phyloP scores from a whole-genome alignment of 768 basidiomycete genomes.

The Zangia roseola region DNA sequence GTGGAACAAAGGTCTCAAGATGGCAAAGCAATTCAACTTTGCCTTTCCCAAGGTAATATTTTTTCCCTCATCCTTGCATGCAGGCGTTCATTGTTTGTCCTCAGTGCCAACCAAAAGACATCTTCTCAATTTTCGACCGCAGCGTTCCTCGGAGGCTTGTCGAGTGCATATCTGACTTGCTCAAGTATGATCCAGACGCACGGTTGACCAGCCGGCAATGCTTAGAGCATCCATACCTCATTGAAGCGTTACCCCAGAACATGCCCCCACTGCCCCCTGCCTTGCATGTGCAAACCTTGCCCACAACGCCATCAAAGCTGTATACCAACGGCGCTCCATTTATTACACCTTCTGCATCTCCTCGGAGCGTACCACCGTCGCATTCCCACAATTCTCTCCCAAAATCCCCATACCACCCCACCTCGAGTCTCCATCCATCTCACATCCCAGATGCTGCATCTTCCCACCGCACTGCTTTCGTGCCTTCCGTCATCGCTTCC shows the following conservation, averaged over 20 bases:
- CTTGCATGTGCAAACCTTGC: constrained; percentile 41
- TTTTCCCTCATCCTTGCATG: neutral
- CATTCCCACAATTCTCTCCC: constrained; percentile 48
- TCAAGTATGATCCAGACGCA: constrained; percentile 87
- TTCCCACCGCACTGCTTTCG: constrained; percentile 55
- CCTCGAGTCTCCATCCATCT: constrained; percentile 37
- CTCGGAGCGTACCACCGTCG: constrained; percentile 46
- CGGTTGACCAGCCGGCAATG: constrained; percentile 87
- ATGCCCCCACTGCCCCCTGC: constrained; percentile 61
- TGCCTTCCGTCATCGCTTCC: constrained; percentile 38
- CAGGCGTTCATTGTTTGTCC: constrained; percentile 6
- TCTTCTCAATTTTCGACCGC: constrained; percentile 74
- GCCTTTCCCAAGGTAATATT: constrained; percentile 77
- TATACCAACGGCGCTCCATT: constrained; percentile 35
- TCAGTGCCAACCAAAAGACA: constrained; percentile 64
- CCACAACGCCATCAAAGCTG: constrained; percentile 37
- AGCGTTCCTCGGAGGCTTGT: constrained; percentile 77
- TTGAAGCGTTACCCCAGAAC: constrained; percentile 70
- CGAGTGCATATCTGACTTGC: constrained; percentile 88
- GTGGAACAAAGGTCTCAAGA: constrained; percentile 82
- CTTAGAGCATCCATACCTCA: constrained; percentile 85
- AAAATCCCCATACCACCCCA: constrained; percentile 38
- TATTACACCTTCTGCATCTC: constrained; percentile 40
- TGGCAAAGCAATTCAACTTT: constrained; percentile 86
- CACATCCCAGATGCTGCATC: constrained; percentile 48